A percentile compares a stretch with the other conserved stretches of the same genome.
Conservation (phyloP, 805 yeast genomes). For the Saturnispora diversa region DNA sequence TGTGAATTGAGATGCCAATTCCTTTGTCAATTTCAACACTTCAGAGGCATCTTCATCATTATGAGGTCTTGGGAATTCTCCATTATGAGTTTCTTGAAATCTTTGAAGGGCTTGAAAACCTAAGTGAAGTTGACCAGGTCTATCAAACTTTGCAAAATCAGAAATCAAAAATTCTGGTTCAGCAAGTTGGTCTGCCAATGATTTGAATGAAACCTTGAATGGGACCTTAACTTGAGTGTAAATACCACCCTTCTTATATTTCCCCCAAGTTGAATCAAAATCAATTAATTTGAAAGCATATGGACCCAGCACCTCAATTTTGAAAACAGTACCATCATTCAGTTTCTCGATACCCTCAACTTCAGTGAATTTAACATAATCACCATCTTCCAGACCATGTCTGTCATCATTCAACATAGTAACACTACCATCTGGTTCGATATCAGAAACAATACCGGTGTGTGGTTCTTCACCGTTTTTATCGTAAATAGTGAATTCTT, state of each 20-base stretch:
- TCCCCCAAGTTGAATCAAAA: constrained; percentile 47
- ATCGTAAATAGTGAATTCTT: constrained; percentile 70
- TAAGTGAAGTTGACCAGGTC: constrained; percentile 82
- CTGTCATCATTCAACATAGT: constrained; percentile 86
- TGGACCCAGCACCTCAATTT: constrained; percentile 88
- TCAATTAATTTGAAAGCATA: constrained; percentile 70
- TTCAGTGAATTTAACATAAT: constrained; percentile 78
- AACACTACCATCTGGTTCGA: constrained; percentile 84
- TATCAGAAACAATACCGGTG: constrained; percentile 80
- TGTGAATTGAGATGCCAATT: constrained; percentile 50
- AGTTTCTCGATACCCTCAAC: constrained; percentile 70
- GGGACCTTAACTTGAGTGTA: constrained; percentile 93
- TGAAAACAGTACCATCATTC: constrained; percentile 65
- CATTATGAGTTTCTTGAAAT: constrained; percentile 55
- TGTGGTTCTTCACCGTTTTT: constrained; percentile 89
- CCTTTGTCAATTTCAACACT: constrained; percentile 48
- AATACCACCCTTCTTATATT: constrained; percentile 75
- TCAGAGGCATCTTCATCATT: constrained; percentile 68
- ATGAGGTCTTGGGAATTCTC: constrained; percentile 68
- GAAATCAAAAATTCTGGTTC: constrained; percentile 73
- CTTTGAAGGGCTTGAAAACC: constrained; percentile 86
- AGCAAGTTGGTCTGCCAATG: constrained; percentile 55
- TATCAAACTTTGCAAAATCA: constrained; percentile 90
- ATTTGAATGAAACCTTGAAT: constrained; percentile 47
- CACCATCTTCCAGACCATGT: constrained; percentile 92